Evolutionary conservation across 148 eudicot species (phyloP).

Genomic region (Spergularia bocconei): DNA sequence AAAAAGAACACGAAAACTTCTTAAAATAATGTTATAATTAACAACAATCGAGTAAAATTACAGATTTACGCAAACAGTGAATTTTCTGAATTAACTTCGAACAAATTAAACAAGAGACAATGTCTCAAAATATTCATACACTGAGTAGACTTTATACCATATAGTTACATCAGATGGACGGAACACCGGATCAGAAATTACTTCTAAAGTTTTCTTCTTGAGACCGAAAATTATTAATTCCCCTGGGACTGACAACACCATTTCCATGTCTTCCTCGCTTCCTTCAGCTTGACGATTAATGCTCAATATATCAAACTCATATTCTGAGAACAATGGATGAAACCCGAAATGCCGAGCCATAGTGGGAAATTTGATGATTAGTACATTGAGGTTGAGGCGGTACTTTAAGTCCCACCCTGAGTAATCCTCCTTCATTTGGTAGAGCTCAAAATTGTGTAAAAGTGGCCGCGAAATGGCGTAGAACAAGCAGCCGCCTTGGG

Average conservation of each 20-base stretch:
- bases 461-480: conserved; percentile 13
- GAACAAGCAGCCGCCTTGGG: conserved; percentile 7
- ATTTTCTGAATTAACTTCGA: neutral
- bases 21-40: neutral
- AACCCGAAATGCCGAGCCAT: conserved; percentile 7
- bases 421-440: conserved; percentile 26
- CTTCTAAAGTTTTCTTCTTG: conserved; percentile 9
- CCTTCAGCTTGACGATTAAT: neutral
- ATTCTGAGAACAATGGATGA: conserved; percentile 21
- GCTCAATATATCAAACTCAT: conserved; percentile 20
- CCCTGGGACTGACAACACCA: conserved; percentile 24
- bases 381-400: conserved; percentile 15
- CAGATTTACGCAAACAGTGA: neutral
- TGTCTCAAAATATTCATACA: conserved; percentile 16
- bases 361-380: conserved; percentile 7
- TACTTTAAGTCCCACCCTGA: conserved; percentile 21
- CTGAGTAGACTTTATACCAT: conserved; percentile 16
- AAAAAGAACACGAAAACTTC: no score
- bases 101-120: conserved; percentile 15
- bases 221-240: conserved; percentile 16
- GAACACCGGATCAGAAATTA: conserved; percentile 2
- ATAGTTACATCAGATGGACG: conserved; percentile 16
- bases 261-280: conserved; percentile 3
- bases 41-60: neutral
- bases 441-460: conserved; percentile 14